phyloP scores from a whole-genome alignment of 2,329 filamentous ascomycete species.

The Verticillium longisporum region DNA sequence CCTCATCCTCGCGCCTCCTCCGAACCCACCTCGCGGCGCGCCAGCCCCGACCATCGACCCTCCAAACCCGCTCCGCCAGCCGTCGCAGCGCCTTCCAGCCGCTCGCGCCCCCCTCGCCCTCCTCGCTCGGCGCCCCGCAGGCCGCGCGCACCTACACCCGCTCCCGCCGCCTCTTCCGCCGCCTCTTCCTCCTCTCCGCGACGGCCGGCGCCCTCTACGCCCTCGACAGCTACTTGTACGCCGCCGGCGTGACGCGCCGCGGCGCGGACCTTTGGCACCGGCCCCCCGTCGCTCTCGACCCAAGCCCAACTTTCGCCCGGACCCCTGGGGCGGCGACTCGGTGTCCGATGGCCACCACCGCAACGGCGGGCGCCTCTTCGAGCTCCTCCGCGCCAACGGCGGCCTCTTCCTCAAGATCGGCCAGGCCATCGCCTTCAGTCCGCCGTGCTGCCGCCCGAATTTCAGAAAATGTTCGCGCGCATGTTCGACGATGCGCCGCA shows the following conservation, averaged over 20 bases:
- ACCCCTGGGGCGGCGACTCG: constrained; percentile 66
- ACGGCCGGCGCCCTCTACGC: too few species aligned
- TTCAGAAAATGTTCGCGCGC: constrained; percentile 88
- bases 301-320: constrained; percentile 87
- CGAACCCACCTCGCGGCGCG: neutral
- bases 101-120: constrained; percentile 70
- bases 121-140: constrained; percentile 66
- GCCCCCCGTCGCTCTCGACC: constrained; percentile 82
- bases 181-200: constrained; percentile 56
- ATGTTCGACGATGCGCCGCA: constrained; percentile 99
- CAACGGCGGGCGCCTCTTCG: constrained; percentile 76
- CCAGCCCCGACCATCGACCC: neutral
- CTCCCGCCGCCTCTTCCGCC: constrained; percentile 69
- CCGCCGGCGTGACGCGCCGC: constrained; percentile 71
- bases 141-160: constrained; percentile 65
- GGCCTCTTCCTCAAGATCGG: constrained; percentile 96
- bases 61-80: neutral
- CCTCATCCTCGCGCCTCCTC: neutral
- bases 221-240: constrained; percentile 75
- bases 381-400: constrained; percentile 78
- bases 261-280: constrained; percentile 74
- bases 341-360: constrained; percentile 74
- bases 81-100: constrained; percentile 22
- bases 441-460: constrained; percentile 85
- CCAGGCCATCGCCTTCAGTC: constrained; percentile 97